phyloP scores from a whole-genome alignment of 2,329 filamentous ascomycete genomes.

The Sporothrix globosa region DNA sequence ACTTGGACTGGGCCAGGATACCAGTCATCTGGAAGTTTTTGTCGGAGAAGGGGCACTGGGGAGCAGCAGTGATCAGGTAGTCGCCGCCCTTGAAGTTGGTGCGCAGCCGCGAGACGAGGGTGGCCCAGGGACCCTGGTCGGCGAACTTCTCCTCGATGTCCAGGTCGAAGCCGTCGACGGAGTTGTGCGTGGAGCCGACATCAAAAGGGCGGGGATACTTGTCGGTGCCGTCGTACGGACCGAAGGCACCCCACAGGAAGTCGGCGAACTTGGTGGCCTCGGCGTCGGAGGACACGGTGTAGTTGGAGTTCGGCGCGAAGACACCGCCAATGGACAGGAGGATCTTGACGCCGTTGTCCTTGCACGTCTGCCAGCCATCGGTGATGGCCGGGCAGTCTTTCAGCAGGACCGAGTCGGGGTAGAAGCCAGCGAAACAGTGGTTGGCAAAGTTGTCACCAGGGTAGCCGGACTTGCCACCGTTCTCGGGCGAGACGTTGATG shows the following conservation, averaged over 20 bases:
- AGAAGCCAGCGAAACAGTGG: conserved; percentile 45
- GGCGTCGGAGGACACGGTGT: conserved; percentile 41
- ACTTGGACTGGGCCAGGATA: conserved; percentile 47
- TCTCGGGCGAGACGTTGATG: conserved; percentile 47
- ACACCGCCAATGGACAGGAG: conserved; percentile 66
- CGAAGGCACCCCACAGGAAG: conserved; percentile 47
- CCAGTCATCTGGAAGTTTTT: conserved; percentile 49
- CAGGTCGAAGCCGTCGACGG: conserved; percentile 58
- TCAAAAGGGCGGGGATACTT: conserved; percentile 51
- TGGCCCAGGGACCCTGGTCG: conserved; percentile 34
- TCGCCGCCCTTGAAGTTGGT: conserved; percentile 35
- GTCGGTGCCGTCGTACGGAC: conserved; percentile 42
- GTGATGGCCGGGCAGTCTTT: conserved; percentile 43
- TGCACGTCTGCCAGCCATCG: conserved; percentile 52
- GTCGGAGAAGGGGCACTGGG: conserved; percentile 49
- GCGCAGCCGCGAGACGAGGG: conserved; percentile 33
- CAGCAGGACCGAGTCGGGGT: conserved; percentile 43
- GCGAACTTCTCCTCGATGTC: conserved; percentile 49
- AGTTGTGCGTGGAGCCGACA: conserved; percentile 41
- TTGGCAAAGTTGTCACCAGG: conserved; percentile 47
- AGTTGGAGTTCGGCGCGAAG: conserved; percentile 41
- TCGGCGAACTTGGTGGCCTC: conserved; percentile 45
- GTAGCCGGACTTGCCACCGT: conserved; percentile 42
- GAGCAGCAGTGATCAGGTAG: conserved; percentile 53
- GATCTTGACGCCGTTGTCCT: conserved; percentile 63